Base-by-base conservation (phyloP, 768 basidiomycete species). In the Russula sp. region DNA sequence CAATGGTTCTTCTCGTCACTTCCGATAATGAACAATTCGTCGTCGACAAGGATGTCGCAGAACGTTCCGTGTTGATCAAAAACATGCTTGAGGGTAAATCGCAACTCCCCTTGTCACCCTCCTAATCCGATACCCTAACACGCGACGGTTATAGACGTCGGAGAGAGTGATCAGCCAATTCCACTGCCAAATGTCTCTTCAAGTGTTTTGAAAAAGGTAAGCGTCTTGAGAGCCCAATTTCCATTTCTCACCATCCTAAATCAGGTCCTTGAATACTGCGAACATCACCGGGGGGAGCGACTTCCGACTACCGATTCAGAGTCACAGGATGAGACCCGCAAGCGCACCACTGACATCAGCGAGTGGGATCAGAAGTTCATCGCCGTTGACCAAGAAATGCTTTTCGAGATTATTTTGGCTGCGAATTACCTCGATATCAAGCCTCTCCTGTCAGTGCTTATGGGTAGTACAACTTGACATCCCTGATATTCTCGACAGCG, bases 401-500 rank as follows among this genome's bases (percentile, higher is more conserved):
- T 99, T 6, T 98, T 98, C 69, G 97, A 99, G 79, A 99, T 98
- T 74, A 99, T 98, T 75, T 88, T 98, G 59, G 97, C 97, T 10
- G 97, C 97, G 67, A 99, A 99, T 80, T 99, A 99, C 78, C 89
- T 99, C 69, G 97, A 99, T 73, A 98, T 99, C 83, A 98, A 98
- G 79, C 89, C 95, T 22, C 84, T 98, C 53, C 85, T 98, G 96
- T 97, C 27, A 39, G 63, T 53, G 18, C 34, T 34, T 55, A n/a
- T 59, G 32, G 3, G 1, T 50, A 13, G 48, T 50, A 14, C 11
- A n/a, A 13, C 53, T 39, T 42, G 11, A 54, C 49, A 10, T 32
- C 61, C 27, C 52, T 70, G 18, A 56, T 18, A 53, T 63, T 51
- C 40, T 64, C 56, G 34, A 42, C 68, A 96, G 94, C 68, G 95